A percentile compares a stretch with the other conserved stretches of the same genome.
phyloP scores from a whole-genome alignment of 176 grass and related monocot genomes.

The Rhynchospora pubera region DNA sequence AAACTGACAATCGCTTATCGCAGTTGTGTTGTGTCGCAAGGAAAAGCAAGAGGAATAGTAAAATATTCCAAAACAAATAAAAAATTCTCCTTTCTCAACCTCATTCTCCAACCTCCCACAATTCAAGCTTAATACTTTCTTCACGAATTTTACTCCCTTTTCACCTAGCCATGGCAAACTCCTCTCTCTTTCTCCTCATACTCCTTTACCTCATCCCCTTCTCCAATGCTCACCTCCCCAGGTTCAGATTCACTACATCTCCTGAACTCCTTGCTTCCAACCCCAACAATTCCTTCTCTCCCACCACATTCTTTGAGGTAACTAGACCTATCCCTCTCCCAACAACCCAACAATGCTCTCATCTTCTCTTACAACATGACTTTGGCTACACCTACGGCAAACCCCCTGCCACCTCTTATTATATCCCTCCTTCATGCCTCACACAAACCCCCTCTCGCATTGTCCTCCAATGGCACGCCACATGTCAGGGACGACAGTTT shows the following conservation, averaged over 20 bases:
- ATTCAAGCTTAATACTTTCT: background rate
- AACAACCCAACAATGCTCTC: slow-evolving; percentile 44
- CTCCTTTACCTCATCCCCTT: background rate
- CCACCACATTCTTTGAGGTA: slow-evolving; percentile 71
- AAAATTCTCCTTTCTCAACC: slow-evolving; percentile 6
- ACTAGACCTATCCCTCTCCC: slow-evolving; percentile 46
- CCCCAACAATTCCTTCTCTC: slow-evolving; percentile 26
- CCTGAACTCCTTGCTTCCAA: slow-evolving; percentile 15
- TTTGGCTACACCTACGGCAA: slow-evolving; percentile 50
- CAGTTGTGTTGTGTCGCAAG: background rate
- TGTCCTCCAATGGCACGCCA: slow-evolving; percentile 61
- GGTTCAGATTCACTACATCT: slow-evolving; percentile 33
- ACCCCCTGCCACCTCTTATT: slow-evolving; percentile 44
- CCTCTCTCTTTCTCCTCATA: background rate
- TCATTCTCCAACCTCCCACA: background rate
- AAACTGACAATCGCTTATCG: too few species aligned
- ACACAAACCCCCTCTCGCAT: slow-evolving; percentile 29
- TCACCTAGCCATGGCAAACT: slow-evolving; percentile 19
- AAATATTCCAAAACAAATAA: background rate
- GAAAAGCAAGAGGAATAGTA: background rate
- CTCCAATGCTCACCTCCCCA: slow-evolving; percentile 3
- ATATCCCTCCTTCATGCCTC: slow-evolving; percentile 48
- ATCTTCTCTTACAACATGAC: slow-evolving; percentile 50
- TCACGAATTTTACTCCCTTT: slow-evolving; percentile 1
- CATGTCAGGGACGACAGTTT: slow-evolving; percentile 50